Percentiles rank a stretch among this genome's conserved stretches.
Evolutionary conservation across 768 basidiomycete genomes (phyloP).

Genomic region (Agrocybe pediades): DNA sequence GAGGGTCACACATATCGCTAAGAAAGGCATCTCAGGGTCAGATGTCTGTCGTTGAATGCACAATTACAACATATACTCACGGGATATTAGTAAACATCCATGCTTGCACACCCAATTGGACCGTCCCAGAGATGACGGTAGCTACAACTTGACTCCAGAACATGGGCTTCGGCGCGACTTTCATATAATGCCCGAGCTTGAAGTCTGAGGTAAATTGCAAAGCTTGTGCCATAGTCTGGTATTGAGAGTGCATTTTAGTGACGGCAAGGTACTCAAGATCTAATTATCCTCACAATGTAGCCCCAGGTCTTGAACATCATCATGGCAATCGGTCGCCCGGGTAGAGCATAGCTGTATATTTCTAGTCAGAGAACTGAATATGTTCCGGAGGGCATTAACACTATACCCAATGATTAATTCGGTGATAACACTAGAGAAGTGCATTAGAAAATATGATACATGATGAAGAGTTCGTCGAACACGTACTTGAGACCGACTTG

Average conservation of each 20-base stretch:
- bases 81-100: slow-evolving; percentile 64
- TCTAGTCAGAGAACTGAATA: slow-evolving; percentile 12
- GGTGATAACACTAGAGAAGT: slow-evolving; percentile 57
- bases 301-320: slow-evolving; percentile 72
- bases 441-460: background rate
- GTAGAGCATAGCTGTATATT: slow-evolving; percentile 51
- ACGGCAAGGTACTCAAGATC: background rate
- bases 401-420: slow-evolving; percentile 72
- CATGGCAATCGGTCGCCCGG: slow-evolving; percentile 69
- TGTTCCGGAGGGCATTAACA: slow-evolving; percentile 33
- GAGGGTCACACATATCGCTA: slow-evolving; percentile 46
- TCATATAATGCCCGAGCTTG: slow-evolving; percentile 75
- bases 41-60: background rate
- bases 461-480: background rate
- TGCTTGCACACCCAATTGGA: slow-evolving; percentile 64
- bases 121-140: slow-evolving; percentile 58
- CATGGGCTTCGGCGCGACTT: slow-evolving; percentile 63
- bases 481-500: slow-evolving; percentile 61
- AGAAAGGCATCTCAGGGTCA: background rate
- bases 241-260: background rate
- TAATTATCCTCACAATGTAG: slow-evolving; percentile 38
- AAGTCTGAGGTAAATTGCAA: slow-evolving; percentile 62
- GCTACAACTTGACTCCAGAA: slow-evolving; percentile 59
- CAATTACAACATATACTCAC: slow-evolving; percentile 4
- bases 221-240: slow-evolving; percentile 56